A percentile compares a stretch with the other conserved stretches of the same genome.
phyloP scores from a whole-genome alignment of 192 early-diverging fungal genomes.

The Phlyctochytrium arcticum region DNA sequence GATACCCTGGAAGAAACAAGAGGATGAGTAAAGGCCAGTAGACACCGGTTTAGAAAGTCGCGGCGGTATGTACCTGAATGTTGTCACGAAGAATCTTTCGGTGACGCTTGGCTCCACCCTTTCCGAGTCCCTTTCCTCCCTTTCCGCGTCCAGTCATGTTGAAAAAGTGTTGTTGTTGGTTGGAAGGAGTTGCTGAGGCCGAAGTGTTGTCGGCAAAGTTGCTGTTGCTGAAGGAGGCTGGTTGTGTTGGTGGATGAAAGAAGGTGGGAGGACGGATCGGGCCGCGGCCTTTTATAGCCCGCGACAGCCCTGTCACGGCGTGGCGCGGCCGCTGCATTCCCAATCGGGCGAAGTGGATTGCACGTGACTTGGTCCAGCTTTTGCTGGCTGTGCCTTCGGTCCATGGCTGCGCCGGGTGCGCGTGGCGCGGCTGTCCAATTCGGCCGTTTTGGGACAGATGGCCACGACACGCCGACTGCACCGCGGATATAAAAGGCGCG shows the following conservation, averaged over 20 bases:
- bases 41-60: conserved; percentile 1
- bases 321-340: neutral
- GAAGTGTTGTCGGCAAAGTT: neutral
- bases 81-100: conserved; percentile 99
- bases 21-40: neutral
- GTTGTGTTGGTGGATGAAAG: neutral
- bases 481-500: neutral
- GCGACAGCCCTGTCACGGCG: neutral
- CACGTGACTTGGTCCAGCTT: neutral
- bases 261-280: neutral
- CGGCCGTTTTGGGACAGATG: no score
- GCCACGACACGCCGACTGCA: neutral
- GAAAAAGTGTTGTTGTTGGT: conserved; percentile 7
- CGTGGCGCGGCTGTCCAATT: no score
- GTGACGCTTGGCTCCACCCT: conserved; percentile 99
- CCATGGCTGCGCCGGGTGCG: neutral
- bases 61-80: conserved; percentile 61
- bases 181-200: neutral
- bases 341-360: neutral
- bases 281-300: neutral
- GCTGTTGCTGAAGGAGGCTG: neutral
- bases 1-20: conserved; percentile 58
- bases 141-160: conserved; percentile 97
- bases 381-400: neutral
- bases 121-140: conserved; percentile 99